Conservation (phyloP, 148 eudicot species). For the Salicornia ramosissima region DNA sequence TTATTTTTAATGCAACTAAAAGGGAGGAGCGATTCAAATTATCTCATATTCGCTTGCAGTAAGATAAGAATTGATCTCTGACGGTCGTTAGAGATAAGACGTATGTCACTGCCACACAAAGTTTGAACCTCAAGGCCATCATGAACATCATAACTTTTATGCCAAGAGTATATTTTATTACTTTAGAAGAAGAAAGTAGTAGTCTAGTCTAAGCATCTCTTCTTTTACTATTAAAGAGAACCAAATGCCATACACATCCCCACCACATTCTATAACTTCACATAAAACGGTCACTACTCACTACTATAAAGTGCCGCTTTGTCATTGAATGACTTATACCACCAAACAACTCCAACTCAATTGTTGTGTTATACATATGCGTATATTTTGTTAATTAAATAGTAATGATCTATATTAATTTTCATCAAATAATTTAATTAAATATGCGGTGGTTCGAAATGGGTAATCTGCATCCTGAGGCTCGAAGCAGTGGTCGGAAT, state of each 20-base stretch:
- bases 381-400: too few species aligned
- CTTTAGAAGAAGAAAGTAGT: neutral
- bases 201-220: neutral
- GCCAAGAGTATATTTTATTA: neutral
- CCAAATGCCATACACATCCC: neutral
- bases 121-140: too few species aligned
- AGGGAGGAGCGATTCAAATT: too few species aligned
- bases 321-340: neutral
- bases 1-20: too few species aligned
- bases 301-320: neutral
- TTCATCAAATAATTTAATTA: neutral
- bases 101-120: too few species aligned
- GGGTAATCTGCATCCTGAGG: constrained; percentile 4
- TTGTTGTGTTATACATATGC: neutral
- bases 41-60: too few species aligned
- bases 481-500: too few species aligned
- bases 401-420: neutral
- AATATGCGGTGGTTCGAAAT: neutral
- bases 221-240: neutral
- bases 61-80: too few species aligned
- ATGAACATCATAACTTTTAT: neutral
- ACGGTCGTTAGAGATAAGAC: too few species aligned
- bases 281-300: neutral
- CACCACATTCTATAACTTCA: neutral
- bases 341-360: neutral